phyloP scores from a whole-genome alignment of 306 rosid species.

The Dalbergia cochinchinensis region DNA sequence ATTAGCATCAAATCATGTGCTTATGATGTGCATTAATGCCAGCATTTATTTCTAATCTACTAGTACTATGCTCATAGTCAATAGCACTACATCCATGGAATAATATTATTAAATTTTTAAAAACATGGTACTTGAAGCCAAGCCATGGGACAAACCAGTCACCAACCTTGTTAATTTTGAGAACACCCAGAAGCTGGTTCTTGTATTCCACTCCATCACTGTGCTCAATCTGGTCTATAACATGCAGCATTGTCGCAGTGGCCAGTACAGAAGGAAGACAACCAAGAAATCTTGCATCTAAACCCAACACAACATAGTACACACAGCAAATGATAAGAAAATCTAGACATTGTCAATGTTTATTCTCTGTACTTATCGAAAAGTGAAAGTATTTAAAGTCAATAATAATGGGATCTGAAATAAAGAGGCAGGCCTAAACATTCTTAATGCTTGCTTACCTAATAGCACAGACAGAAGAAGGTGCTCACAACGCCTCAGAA shows the following conservation, averaged over 20 bases:
- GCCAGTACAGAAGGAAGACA: slow-evolving; percentile 93
- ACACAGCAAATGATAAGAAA: slow-evolving; percentile 29
- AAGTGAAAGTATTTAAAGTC: slow-evolving; percentile 4
- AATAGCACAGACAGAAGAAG: slow-evolving; percentile 73
- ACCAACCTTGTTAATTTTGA: slow-evolving; percentile 75
- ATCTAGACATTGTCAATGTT: background rate
- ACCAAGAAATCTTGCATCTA: slow-evolving; percentile 86
- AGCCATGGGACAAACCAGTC: background rate
- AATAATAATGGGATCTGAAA: slow-evolving; percentile 26
- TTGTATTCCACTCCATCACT: slow-evolving; percentile 63
- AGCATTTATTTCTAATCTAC: slow-evolving; percentile 17
- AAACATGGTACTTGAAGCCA: background rate
- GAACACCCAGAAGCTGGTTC: slow-evolving; percentile 75
- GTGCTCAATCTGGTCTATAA: slow-evolving; percentile 75
- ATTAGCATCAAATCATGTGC: slow-evolving; percentile 38
- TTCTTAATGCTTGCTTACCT: slow-evolving; percentile 60
- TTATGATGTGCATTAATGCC: slow-evolving; percentile 41
- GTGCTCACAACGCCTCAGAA: slow-evolving; percentile 76
- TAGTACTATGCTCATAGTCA: background rate
- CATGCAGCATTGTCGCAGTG: slow-evolving; percentile 84
- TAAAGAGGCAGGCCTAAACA: background rate
- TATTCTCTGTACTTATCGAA: slow-evolving; percentile 38
- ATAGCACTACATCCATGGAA: background rate
- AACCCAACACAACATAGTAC: background rate
- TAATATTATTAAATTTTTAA: background rate